Percentiles rank a stretch among this genome's conserved stretches.
phyloP scores from a whole-genome alignment of 2,329 filamentous ascomycete genomes.

The Xylariaceae sp. region DNA sequence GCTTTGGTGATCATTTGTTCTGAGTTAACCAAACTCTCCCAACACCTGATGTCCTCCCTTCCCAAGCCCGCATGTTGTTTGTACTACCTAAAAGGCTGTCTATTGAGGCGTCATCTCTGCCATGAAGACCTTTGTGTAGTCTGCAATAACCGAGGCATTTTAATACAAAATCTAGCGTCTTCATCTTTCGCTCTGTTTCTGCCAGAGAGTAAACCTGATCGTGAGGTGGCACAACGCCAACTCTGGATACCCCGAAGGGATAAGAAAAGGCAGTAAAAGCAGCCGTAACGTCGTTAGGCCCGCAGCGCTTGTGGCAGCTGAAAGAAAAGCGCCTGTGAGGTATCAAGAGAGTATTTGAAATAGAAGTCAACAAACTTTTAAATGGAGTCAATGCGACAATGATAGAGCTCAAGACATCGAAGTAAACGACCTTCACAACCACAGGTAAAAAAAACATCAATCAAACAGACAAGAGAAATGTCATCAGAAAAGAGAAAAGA shows the following conservation, averaged over 20 bases:
- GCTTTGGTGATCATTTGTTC: no score
- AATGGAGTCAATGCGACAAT: constrained; percentile 23
- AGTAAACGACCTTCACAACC: constrained; percentile 25
- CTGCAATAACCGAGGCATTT: constrained; percentile 10
- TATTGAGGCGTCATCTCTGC: constrained; percentile 11
- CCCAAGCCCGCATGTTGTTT: no score
- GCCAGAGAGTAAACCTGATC: constrained; percentile 9
- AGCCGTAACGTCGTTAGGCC: constrained; percentile 28
- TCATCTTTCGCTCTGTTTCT: constrained; percentile 8
- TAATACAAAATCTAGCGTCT: constrained; percentile 16
- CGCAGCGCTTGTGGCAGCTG: constrained; percentile 25
- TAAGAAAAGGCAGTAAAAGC: constrained; percentile 9
- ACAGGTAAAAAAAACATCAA: constrained; percentile 25
- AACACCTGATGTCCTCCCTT: constrained; percentile 5
- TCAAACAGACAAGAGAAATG: constrained; percentile 24
- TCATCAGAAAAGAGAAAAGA: constrained; percentile 22
- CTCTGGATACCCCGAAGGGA: constrained; percentile 9
- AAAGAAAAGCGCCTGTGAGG: constrained; percentile 32
- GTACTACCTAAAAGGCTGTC: constrained; percentile 9
- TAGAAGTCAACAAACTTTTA: constrained; percentile 29
- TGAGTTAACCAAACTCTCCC: no score
- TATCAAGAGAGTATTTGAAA: constrained; percentile 31
- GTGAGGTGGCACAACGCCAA: constrained; percentile 13
- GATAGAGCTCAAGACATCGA: constrained; percentile 19
- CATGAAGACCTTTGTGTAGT: constrained; percentile 11